Evolutionary conservation across 371 early-diverging fungal species (phyloP).

Genomic region (Cokeromyces recurvatus): DNA sequence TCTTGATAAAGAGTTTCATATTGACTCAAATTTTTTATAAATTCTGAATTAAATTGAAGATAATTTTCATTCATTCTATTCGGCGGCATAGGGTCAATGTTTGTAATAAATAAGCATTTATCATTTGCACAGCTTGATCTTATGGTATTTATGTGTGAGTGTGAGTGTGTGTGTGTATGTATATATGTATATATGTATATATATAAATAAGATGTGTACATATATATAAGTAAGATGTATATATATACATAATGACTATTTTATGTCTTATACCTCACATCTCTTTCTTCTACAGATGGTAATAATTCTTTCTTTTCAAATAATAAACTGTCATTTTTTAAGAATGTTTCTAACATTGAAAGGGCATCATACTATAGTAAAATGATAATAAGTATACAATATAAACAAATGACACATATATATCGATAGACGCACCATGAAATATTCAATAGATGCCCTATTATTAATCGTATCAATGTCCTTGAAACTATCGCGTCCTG

Average conservation of each 20-base stretch:
- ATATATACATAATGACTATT: no score
- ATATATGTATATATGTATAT: no score
- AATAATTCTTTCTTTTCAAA: conserved; percentile 1
- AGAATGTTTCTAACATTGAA: conserved; percentile 10
- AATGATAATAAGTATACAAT: no score
- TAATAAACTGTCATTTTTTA: conserved; percentile 5
- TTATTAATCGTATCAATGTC: conserved; percentile 7
- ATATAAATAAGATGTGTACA: no score
- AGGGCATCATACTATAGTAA: conserved; percentile 36
- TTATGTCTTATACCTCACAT: no score
- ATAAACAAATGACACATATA: no score
- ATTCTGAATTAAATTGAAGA: conserved; percentile 18
- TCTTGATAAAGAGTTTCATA: conserved; percentile 30
- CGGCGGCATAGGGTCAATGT: conserved; percentile 48
- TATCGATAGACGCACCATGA: no score
- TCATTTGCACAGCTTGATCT: conserved; percentile 54
- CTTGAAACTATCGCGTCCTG: conserved; percentile 7
- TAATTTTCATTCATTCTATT: conserved; percentile 15
- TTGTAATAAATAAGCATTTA: conserved; percentile 55
- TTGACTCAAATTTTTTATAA: conserved; percentile 36
- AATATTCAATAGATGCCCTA: no score
- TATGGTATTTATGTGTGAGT: no score
- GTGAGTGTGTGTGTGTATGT: no score
- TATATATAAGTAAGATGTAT: no score
- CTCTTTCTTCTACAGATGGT: conserved; percentile 15